Base-by-base conservation (phyloP, 2,329 filamentous ascomycete genomes). In the Fusarium odoratissimum region DNA sequence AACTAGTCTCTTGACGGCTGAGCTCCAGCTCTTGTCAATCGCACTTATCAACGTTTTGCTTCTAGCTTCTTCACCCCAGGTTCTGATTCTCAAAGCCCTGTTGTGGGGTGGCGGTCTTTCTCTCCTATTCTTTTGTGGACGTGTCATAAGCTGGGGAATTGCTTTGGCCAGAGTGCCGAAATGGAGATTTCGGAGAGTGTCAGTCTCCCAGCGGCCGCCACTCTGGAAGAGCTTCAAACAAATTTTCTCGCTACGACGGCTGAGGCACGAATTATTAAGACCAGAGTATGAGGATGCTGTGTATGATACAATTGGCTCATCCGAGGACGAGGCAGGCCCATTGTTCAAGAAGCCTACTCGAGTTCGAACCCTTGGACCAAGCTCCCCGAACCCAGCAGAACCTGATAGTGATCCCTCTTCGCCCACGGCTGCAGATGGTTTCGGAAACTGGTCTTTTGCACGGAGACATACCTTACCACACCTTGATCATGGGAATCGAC, bases 11-110 rank as follows among this genome's bases (percentile, higher is more conserved):
- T 86, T 98, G 57, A 89, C 92, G 4, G 91, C 96, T 9, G 96
- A 99, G 81, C 87, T 98, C 45, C 94, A 98, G 76, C 86, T 99
- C 14, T 88, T 98, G 21, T 95, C 95, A 1, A 89, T 93, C 42
- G 91, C 91, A 4, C 86, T 99, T 19, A 92, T 98, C 77, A 94
- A 97, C 77, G 84, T 98, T 19, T 84, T 97, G 1, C 80, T 97
- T 4, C 88, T 97, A 68, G 91, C 95, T 1, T 84, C 85, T 11
- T 96, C 95, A 0, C 93, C 95, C 1, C 96, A 98, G 82, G 90
- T 92, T 21, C 87, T 94, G 71, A 95, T 97, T 69, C 85, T 98
- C 52, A 96, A 97, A 83, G 91, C 92, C 21, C 84, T 98, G 60
- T 86, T 98, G 62, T 97, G 93, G 93, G 86, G 91, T 48, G 91